Evolutionary conservation across 257 asterid species (phyloP), one percentile per base, ranked within the genome.

Genomic region (Cruciata laevipes): DNA sequence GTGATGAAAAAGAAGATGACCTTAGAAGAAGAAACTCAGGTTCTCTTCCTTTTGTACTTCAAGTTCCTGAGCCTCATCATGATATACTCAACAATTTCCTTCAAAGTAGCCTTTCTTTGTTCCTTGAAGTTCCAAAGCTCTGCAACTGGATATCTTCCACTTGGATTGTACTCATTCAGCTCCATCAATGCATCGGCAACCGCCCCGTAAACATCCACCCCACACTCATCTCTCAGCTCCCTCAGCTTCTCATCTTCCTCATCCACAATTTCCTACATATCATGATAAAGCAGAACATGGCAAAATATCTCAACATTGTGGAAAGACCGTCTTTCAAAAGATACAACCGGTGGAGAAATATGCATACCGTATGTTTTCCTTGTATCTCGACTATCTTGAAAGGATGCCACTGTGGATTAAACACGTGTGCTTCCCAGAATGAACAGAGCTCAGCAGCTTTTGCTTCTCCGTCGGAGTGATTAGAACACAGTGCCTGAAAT

Each of bases 141-240:
- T 4, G 57, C 21, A 66, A 73, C 64, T 21, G 77, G 72, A 49
- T 73, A 67, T 17, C 77, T 73, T 33, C 77, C 77, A 40, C 69
- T 73, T 1, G 77, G 73, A 61, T 73, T 73, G 69, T 73, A 73
- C 49, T 73, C 77, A 2, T 73, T 67, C 72, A 73, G 23, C 24
- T 67, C 72, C 64, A 73, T 20, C 38, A 73, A 20, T 17, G 77
- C 77, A 12, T 60, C 20, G 2, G 67, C 53, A 31, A 73, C 77
- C 0, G 77, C 77, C 40, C 37, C 9, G 47, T 49, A 66, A 3
- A 33, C 73, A 8, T 67, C 68, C 35, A 67, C 69, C 21, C 72
- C 72, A 0, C 47, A 3, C 6, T 51, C 61, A 10, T 33, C 23
- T 49, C 68, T 73, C 38, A 73, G 55, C 60, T 66, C 68, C 68